Percentiles rank a stretch among this genome's conserved stretches.
These are phyloP conservation scores for Misopates orontium DNA, from an alignment of 257 asterid genomes.

Conservation along the genomic window DNA sequence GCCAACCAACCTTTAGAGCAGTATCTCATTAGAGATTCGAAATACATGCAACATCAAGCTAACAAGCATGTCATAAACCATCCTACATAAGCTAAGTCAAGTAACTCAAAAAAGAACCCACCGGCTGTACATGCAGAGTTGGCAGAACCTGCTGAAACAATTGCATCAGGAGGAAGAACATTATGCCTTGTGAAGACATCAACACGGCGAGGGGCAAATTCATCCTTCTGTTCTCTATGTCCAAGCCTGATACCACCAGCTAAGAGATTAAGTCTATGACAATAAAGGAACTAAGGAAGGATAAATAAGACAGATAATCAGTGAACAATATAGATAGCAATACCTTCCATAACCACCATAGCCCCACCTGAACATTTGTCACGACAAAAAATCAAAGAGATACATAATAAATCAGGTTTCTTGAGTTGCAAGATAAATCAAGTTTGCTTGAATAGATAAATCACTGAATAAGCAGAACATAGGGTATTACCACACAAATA, in stretches of 20 bases:
- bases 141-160: constrained; percentile 84
- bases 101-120: constrained; percentile 31
- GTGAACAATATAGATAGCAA: constrained; percentile 20
- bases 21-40: neutral
- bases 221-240: constrained; percentile 95
- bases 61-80: constrained; percentile 7
- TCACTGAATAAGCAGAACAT: constrained; percentile 4
- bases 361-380: constrained; percentile 75
- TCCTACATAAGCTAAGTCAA: constrained; percentile 7
- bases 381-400: constrained; percentile 16
- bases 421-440: constrained; percentile 4
- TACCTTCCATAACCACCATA: constrained; percentile 99
- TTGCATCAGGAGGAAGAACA: constrained; percentile 73
- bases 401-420: constrained; percentile 18
- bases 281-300: constrained; percentile 21
- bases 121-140: constrained; percentile 97
- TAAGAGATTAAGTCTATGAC: constrained; percentile 24
- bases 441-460: neutral
- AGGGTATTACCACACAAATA: constrained; percentile 24
- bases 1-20: neutral
- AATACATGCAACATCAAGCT: neutral
- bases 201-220: constrained; percentile 75
- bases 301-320: constrained; percentile 9
- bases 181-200: constrained; percentile 86
- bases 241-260: constrained; percentile 73